A percentile compares a stretch with the other conserved stretches of the same genome.
Conservation (phyloP, 306 rosid species). For the Sechiopsis laciniata region DNA sequence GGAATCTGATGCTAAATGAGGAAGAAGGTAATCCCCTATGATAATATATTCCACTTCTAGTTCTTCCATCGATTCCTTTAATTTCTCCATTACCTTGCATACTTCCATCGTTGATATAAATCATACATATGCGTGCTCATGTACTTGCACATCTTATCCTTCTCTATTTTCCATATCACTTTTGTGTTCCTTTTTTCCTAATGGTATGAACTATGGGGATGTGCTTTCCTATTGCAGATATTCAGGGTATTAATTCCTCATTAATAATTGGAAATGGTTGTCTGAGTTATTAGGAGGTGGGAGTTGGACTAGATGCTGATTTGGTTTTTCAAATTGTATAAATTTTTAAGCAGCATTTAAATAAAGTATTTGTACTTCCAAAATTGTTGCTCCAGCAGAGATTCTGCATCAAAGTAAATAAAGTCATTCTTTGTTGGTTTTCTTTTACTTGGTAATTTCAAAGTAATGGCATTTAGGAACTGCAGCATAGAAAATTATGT, state of each 20-base stretch:
- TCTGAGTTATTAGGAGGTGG: background rate
- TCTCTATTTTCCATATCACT: background rate
- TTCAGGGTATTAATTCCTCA: background rate
- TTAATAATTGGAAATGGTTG: background rate
- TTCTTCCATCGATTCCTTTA: background rate
- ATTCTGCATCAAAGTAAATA: background rate
- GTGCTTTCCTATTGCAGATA: background rate
- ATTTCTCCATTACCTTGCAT: slow-evolving; percentile 1
- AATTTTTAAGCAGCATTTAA: background rate
- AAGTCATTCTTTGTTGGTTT: background rate
- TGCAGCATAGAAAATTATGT: too few species aligned
- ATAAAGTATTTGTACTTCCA: background rate
- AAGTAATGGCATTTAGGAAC: too few species aligned
- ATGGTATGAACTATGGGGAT: background rate
- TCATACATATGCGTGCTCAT: background rate
- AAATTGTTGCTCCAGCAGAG: background rate
- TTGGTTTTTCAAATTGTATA: slow-evolving; percentile 2
- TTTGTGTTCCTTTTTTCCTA: background rate
- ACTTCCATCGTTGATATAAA: background rate
- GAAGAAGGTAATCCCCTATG: slow-evolving; percentile 59
- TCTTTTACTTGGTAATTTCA: background rate
- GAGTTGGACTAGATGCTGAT: slow-evolving; percentile 5
- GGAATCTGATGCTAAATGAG: slow-evolving; percentile 78
- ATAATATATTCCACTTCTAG: background rate
- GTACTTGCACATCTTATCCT: slow-evolving; percentile 1